Evolutionary conservation across 1,139 yeast species (phyloP), one percentile per base, ranked within the genome.

Genomic region (Kodamaea sp.): DNA sequence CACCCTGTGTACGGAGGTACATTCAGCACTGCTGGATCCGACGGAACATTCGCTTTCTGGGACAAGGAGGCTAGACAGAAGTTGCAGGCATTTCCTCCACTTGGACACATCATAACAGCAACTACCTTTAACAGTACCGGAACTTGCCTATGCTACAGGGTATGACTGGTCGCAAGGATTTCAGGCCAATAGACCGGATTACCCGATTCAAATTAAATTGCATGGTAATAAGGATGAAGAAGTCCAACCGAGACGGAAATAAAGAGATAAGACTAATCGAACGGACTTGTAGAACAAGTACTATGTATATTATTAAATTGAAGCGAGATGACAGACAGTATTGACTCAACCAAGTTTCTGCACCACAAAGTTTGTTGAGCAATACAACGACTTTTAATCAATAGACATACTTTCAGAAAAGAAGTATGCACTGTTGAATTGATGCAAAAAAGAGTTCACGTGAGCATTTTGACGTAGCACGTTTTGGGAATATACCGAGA

Each of bases 21-120:
- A 1, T 84, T 94, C 60, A 81, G 83, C 35, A 94, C 98, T 5
- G 95, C 96, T 1, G 98, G 98, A 9, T 77, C 94, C 24, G 98
- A 94, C 59, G 98, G 98, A n/a, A 75, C 94, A 6, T 84, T 89
- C 66, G 83, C 90, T 51, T 84, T 86, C 65, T 94, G 99, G 99
- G 98, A 94, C 59, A 89, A 88, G 61, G 96, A 88, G 52, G 85
- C 94, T 34, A 80, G 84, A 57, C 95, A 87, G 57, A 76, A 97
- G 49, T 75, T 92, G 47, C 86, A 84, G 61, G 86, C 85, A 22
- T 86, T 83, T 63, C 88, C 92, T 4, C 63, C 76, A 13, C 73
- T 86, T 18, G 83, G 83, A 27, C 81, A 83, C 24, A 70, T 95
- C 1, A 83, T 94, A 35, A 74, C 95, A 1, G 80, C 84, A 16